Base-by-base conservation (phyloP, 208 protist species). In the Trypanosoma boissoni region DNA sequence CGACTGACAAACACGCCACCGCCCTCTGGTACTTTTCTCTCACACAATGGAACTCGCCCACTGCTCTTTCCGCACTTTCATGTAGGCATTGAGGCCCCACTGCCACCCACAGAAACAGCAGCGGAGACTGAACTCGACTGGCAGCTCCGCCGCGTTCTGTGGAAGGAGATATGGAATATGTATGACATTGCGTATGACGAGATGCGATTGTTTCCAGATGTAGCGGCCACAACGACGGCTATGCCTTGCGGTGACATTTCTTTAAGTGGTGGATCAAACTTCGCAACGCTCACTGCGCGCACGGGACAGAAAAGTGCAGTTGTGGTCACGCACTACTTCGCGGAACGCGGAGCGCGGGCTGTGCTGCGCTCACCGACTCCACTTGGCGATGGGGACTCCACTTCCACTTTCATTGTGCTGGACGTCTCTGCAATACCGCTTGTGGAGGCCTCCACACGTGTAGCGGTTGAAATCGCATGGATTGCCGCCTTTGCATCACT, bases 111-210 rank as follows among this genome's bases (percentile, higher is more conserved):
- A 28, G 44, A 68, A 41, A n/a, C n/a, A n/a, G n/a, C n/a, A n/a
- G n/a, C n/a, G n/a, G n/a, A n/a, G n/a, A 49, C 26, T 0, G 37
- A 24, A 10, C 61, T 36, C 50, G 51, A 24, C 48, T 4, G 26
- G 31, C 46, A 59, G 0, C 23, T 68, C 36, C 12, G 39, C 24
- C 61, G 60, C n/a, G 68, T 82, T 34, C 58, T 76, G 12, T 94
- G 83, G 81, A 91, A 78, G 62, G 87, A 94, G 57, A 74, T 76
- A n/a, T 94, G 87, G 84, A 94, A 94, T 64, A 28, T 86, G 48
- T 91, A 88, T 48, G 87, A 94, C 52, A 88, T 94, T 46, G 49
- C 73, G 2, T 91, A 94, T 57, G 87, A 94, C 39, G 83, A 89
- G 53, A 64, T 94, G 53, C 62, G 66, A 23, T 54, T 90, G 7